These are phyloP conservation scores for Osmanthus fragrans DNA, from an alignment of 257 asterid genomes.

Conservation along the genomic window DNA sequence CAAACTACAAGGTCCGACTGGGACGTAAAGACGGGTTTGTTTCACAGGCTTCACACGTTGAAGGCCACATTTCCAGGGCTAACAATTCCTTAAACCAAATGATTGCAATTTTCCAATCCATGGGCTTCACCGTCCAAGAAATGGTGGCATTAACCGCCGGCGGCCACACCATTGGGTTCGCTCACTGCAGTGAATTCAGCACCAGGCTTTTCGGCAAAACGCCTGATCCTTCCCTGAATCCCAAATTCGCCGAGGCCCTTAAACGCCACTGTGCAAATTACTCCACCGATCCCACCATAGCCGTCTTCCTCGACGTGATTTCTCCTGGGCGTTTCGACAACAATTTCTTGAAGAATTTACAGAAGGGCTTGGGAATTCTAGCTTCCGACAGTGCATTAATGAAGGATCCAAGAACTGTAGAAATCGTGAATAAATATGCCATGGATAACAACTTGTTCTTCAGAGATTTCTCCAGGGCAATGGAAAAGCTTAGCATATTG, in stretches of 20 bases:
- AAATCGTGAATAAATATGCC: constrained; percentile 51
- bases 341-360: constrained; percentile 57
- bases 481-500: constrained; percentile 72
- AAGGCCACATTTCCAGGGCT: constrained; percentile 70
- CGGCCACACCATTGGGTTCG: constrained; percentile 94
- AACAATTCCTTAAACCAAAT: constrained; percentile 58
- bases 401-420: constrained; percentile 58
- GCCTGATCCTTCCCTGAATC: constrained; percentile 53
- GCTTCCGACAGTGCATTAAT: constrained; percentile 62
- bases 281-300: constrained; percentile 54
- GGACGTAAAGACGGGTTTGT: constrained; percentile 70
- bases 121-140: constrained; percentile 65
- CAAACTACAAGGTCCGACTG: constrained; percentile 54
- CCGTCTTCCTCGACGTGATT: constrained; percentile 74
- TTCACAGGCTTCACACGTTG: constrained; percentile 52
- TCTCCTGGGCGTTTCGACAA: constrained; percentile 82
- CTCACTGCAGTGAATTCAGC: constrained; percentile 88
- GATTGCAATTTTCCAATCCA: constrained; percentile 47
- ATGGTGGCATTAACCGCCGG: constrained; percentile 81
- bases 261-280: constrained; percentile 59
- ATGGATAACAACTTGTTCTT: constrained; percentile 58
- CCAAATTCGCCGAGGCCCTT: constrained; percentile 57
- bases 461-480: constrained; percentile 68
- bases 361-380: constrained; percentile 67
- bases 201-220: constrained; percentile 45